Conservation (phyloP, 2,329 filamentous ascomycete genomes). For the Venturia nashicola region DNA sequence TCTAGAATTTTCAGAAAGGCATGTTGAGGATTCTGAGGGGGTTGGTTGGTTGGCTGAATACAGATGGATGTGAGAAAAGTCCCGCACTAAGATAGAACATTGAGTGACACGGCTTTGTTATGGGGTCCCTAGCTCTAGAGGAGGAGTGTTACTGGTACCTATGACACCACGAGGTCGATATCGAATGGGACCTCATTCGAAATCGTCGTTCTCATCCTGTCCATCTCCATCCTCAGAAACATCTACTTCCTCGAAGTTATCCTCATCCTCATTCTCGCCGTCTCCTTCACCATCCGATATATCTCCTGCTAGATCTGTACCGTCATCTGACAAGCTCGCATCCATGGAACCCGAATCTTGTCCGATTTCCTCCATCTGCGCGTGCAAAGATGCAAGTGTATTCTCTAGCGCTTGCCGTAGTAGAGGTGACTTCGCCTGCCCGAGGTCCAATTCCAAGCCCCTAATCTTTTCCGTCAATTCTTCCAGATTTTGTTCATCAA, state of each 20-base stretch:
- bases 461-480: slow-evolving; percentile 23
- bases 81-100: no score
- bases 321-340: not conserved
- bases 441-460: slow-evolving; percentile 23
- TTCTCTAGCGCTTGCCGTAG: slow-evolving; percentile 20
- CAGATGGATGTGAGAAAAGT: no score
- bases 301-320: not conserved
- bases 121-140: no score
- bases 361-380: slow-evolving; percentile 15
- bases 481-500: slow-evolving; percentile 15
- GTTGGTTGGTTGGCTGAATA: no score
- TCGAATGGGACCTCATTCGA: not conserved
- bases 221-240: not conserved
- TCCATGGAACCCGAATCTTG: not conserved
- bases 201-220: not conserved
- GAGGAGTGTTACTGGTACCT: no score
- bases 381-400: slow-evolving; percentile 20
- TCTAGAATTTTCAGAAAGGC: no score
- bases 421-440: slow-evolving; percentile 22
- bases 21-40: no score
- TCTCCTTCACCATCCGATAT: not conserved
- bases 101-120: no score
- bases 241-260: not conserved
- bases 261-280: not conserved
- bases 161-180: not conserved